Conservation (phyloP, 2,329 filamentous ascomycete species). For the Colletotrichum spaethianum region DNA sequence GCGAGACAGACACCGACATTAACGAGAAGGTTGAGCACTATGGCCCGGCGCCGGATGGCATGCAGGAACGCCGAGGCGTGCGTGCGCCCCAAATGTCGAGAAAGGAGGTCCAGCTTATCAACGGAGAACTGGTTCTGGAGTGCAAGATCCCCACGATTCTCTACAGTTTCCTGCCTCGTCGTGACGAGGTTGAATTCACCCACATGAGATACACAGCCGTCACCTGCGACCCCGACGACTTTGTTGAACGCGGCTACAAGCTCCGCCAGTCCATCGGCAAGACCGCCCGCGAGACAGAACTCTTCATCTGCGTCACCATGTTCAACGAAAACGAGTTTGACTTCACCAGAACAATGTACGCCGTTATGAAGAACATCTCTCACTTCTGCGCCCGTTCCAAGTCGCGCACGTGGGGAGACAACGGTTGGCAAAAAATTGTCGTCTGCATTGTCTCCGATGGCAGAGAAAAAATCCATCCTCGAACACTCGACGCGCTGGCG, state of each 20-base stretch:
- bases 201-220: constrained; percentile 99
- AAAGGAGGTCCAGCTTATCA: constrained; percentile 96
- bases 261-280: constrained; percentile 90
- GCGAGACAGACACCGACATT: constrained; percentile 50
- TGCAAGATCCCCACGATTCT: constrained; percentile 99
- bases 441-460: constrained; percentile 97
- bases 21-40: constrained; percentile 82
- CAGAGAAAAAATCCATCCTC: constrained; percentile 88
- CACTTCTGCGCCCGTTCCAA: constrained; percentile 95
- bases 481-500: constrained; percentile 93
- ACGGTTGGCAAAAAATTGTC: constrained; percentile 99
- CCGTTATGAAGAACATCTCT: constrained; percentile 97
- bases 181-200: constrained; percentile 96
- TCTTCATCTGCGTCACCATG: constrained; percentile 98
- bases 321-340: constrained; percentile 98
- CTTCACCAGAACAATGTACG: constrained; percentile 98
- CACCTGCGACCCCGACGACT: constrained; percentile 98
- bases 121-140: constrained; percentile 96
- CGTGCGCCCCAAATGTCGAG: constrained; percentile 89
- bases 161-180: constrained; percentile 94
- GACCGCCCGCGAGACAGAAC: constrained; percentile 89
- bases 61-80: constrained; percentile 89
- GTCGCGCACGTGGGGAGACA: constrained; percentile 95
- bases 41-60: constrained; percentile 87
- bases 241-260: constrained; percentile 89